Evolutionary conservation across 192 early-diverging fungal species (phyloP).

Genomic region (Backusella tuberculispora): DNA sequence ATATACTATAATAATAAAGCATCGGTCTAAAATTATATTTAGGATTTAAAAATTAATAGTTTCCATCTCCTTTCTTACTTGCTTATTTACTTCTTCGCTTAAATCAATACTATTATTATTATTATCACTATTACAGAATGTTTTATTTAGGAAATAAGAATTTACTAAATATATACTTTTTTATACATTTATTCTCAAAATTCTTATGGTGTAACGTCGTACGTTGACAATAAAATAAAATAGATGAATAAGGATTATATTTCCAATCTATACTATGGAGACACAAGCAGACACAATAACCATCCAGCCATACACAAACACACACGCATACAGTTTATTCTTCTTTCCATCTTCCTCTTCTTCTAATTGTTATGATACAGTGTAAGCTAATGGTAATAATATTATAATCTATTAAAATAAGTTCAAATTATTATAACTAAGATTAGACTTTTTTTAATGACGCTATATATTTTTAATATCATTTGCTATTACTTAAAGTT

Average conservation of each 20-base stretch:
- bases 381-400: not conserved
- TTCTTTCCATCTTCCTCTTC: not conserved
- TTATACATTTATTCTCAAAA: slow-evolving; percentile 13
- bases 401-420: not conserved
- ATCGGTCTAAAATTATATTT: too few relatives aligned
- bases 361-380: not conserved
- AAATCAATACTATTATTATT: too few relatives aligned
- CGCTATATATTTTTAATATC: not conserved
- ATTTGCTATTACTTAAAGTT: not conserved
- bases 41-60: too few relatives aligned
- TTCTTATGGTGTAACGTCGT: not conserved
- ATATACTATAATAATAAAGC: too few relatives aligned
- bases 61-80: too few relatives aligned
- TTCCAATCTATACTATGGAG: not conserved
- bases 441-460: not conserved
- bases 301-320: too few relatives aligned
- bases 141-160: not conserved
- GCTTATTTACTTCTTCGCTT: too few relatives aligned
- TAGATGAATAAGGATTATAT: slow-evolving; percentile 16
- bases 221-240: not conserved
- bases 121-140: too few relatives aligned
- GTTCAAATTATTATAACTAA: not conserved
- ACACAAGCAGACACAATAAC: not conserved
- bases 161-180: not conserved
- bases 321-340: not conserved